Evolutionary conservation across 2,329 filamentous ascomycete genomes (phyloP), one percentile per base, ranked within the genome.

Genomic region (Dactylellina haptotyla): DNA sequence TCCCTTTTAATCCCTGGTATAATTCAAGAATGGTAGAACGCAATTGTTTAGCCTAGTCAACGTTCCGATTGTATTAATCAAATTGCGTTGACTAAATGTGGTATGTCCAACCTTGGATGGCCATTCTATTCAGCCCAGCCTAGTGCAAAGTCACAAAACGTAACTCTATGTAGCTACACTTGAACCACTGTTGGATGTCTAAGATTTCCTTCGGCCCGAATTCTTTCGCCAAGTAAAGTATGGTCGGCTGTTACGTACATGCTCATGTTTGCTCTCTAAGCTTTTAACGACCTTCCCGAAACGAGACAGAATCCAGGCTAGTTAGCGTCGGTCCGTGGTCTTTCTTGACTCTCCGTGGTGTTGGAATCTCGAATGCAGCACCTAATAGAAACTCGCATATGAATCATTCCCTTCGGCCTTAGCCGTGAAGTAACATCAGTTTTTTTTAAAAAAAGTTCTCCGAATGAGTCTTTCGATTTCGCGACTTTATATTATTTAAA

Each of bases 161-260:
- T n/a, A n/a, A n/a, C n/a, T n/a, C n/a, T n/a, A n/a, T n/a, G n/a
- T n/a, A n/a, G n/a, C n/a, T n/a, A n/a, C n/a, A n/a, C n/a, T n/a
- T n/a, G n/a, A n/a, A n/a, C n/a, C n/a, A n/a, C n/a, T n/a, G n/a
- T n/a, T n/a, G n/a, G n/a, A n/a, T n/a, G n/a, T n/a, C n/a, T n/a
- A n/a, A n/a, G n/a, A n/a, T n/a, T n/a, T n/a, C n/a, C n/a, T 39
- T 51, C 57, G 57, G 57, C 39, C 57, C 57, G 57, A 62, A 62
- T 23, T 48, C 45, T 41, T 26, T 26, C 18, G 8, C 45, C 18
- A 25, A 34, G 32, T 14, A 6, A 14, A 14, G 14, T 34, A 34
- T 14, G 32, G 14, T 34, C 6, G 14, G 14, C 32, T n/a, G n/a
- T n/a, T n/a, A n/a, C n/a, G n/a, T n/a, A n/a, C n/a, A n/a, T n/a